Evolutionary conservation across 805 yeast species (phyloP).

Genomic region (Teunomyces aglyptinius): DNA sequence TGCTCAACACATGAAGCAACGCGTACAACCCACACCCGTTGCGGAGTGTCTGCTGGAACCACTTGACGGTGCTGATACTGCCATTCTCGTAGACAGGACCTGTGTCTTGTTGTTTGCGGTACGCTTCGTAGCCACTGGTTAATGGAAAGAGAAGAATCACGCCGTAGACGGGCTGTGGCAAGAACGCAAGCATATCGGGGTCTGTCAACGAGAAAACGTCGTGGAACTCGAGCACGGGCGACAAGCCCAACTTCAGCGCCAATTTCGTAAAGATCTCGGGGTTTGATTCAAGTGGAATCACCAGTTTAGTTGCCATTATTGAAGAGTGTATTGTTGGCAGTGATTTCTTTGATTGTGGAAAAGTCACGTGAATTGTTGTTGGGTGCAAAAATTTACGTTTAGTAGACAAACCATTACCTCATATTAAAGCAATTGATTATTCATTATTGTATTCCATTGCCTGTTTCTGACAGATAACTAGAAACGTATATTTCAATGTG

Average conservation of each 20-base stretch:
- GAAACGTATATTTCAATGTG: no score
- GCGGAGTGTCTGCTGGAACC: conserved; percentile 82
- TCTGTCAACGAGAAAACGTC: conserved; percentile 88
- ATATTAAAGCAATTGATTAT: no score
- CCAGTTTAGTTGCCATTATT: conserved; percentile 28
- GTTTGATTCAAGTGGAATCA: conserved; percentile 87
- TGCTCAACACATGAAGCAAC: conserved; percentile 58
- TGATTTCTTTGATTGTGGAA: no score
- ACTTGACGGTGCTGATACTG: conserved; percentile 41
- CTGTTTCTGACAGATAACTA: no score
- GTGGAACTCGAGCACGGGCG: conserved; percentile 57
- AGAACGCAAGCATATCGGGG: conserved; percentile 70
- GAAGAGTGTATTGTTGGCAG: no score
- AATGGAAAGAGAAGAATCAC: conserved; percentile 82
- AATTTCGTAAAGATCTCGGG: conserved; percentile 78
- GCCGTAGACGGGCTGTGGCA: conserved; percentile 80
- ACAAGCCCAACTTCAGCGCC: conserved; percentile 66
- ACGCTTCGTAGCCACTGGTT: conserved; percentile 56
- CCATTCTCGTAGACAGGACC: conserved; percentile 22
- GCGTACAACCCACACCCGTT: conserved; percentile 96
- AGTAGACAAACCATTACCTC: no score
- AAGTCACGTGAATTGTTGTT: no score
- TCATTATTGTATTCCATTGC: no score
- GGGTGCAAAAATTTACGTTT: no score
- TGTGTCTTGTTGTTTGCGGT: conserved; percentile 43